phyloP scores from a whole-genome alignment of 2,329 filamentous ascomycete genomes.

The Allantophomopsis lycopodina region DNA sequence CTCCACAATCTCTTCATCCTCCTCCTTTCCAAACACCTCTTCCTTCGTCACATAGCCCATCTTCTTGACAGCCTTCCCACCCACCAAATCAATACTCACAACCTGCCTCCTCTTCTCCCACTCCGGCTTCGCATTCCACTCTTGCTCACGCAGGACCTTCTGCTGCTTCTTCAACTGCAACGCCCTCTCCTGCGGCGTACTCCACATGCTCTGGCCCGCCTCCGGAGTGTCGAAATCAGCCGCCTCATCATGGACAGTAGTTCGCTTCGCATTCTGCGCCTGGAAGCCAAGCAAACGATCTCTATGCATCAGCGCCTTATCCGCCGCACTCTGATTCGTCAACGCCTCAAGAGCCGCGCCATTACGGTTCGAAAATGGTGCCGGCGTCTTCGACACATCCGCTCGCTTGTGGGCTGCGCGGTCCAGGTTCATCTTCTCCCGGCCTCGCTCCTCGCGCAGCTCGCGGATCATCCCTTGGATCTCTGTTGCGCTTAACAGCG shows the following conservation, averaged over 20 bases:
- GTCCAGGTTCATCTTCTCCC: constrained; percentile 74
- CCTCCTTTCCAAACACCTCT: constrained; percentile 6
- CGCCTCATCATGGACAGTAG: constrained; percentile 57
- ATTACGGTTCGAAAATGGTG: constrained; percentile 34
- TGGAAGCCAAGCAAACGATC: constrained; percentile 56
- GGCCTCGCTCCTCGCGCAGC: constrained; percentile 71
- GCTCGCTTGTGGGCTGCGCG: constrained; percentile 54
- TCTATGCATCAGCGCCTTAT: constrained; percentile 47
- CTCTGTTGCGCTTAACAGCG: constrained; percentile 58
- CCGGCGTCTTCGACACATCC: constrained; percentile 46
- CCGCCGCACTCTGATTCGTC: constrained; percentile 13
- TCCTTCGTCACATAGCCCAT: constrained; percentile 12
- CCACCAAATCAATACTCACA: constrained; percentile 54
- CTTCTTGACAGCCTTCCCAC: constrained; percentile 37
- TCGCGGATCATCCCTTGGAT: constrained; percentile 77
- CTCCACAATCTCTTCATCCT: constrained; percentile 12
- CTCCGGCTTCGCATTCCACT: constrained; percentile 53
- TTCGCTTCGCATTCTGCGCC: constrained; percentile 54
- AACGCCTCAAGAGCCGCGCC: constrained; percentile 2
- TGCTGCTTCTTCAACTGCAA: constrained; percentile 58
- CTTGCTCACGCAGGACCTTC: constrained; percentile 51
- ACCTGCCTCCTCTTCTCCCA: constrained; percentile 60
- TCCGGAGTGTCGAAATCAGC: constrained; percentile 49
- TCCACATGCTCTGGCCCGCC: constrained; percentile 49
- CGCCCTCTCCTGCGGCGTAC: constrained; percentile 52